Base-by-base conservation (phyloP, 441 rosid species). In the Mallotus japonicus region DNA sequence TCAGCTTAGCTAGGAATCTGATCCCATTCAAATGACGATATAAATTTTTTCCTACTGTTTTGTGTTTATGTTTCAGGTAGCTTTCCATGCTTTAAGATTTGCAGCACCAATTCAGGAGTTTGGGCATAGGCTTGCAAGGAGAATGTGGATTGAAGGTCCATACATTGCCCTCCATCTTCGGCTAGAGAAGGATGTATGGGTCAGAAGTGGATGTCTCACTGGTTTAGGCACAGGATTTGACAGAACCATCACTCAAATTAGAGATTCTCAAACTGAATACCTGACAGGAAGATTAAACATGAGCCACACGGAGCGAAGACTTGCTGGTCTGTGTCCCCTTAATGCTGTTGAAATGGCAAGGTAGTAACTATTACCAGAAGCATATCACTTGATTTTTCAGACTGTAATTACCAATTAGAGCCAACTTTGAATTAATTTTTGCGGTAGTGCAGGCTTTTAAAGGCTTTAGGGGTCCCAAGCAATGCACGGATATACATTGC, bases 101-200 rank as follows among this genome's bases (percentile, higher is more conserved):
- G 84, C 84, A 44, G 73, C 82, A 64, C 89, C 93, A 22, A 81
- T 93, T 76, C 84, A 78, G 77, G 84, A 85, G 50, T 85, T 93
- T 1, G 97, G 98, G 3, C 83, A 86, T 70, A 80, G 73, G 67
- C 86, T 93, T 3, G 91, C 97, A 13, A 86, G 80, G 63, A 88
- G 97, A 82, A 89, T 91, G 91, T 87, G 97, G 93, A 84, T 87
- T 3, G 95, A 91, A 78, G 97, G 98, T 67, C 97, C 97, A 10
- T 89, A 87, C 46, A 69, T 93, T 44, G 97, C 93, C 62, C 85
- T 93, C 28, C 95, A 92, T 80, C 85, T 89, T 71, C 84, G 93
- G 77, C 84, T 91, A 47, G 95, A 93, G 87, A 88, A 85, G 81
- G 98, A 93, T 76, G 95, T 93, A 8, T 93, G 97, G 98, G 89